These are phyloP conservation scores for Acanthamoeba royreba DNA, from an alignment of 208 protist genomes.

Conservation along the genomic window DNA sequence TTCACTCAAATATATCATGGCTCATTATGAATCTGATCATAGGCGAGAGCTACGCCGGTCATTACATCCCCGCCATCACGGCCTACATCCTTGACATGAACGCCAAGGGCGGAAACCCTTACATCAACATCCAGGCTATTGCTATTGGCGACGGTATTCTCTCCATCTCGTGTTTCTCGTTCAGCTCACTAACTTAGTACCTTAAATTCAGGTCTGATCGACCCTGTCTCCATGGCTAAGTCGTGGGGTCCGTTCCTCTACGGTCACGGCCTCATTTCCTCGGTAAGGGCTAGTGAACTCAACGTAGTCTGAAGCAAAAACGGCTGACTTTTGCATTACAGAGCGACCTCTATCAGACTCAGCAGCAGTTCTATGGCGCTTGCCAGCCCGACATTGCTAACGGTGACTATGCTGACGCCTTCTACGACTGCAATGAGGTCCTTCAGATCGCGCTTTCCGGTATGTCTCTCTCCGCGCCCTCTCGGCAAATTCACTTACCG, in stretches of 20 bases:
- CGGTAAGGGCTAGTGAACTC: not conserved
- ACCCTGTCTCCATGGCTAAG: slow-evolving; percentile 30
- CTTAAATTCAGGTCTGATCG: not conserved
- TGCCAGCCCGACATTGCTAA: slow-evolving; percentile 6
- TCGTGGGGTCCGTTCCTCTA: slow-evolving; percentile 36
- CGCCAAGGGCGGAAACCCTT: not conserved
- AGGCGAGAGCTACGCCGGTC: not conserved
- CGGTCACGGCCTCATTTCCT: not conserved
- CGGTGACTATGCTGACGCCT: not conserved
- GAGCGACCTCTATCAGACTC: not conserved
- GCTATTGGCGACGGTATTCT: slow-evolving; percentile 3
- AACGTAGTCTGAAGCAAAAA: not conserved
- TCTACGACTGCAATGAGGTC: slow-evolving; percentile 36
- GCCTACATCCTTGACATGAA: slow-evolving; percentile 23
- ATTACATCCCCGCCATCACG: slow-evolving; percentile 32
- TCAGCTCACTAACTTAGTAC: not conserved
- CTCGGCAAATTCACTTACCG: not conserved
- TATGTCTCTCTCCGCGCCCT: not conserved
- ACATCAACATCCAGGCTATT: slow-evolving; percentile 36
- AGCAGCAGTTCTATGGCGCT: not conserved
- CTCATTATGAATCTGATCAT: not conserved
- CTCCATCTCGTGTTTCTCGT: not conserved
- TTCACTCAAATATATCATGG: too few relatives aligned
- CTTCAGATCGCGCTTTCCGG: not conserved
- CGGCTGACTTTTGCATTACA: not conserved